Conservation (phyloP, 495 filamentous ascomycete species). For the Pyronema omphalodes region DNA sequence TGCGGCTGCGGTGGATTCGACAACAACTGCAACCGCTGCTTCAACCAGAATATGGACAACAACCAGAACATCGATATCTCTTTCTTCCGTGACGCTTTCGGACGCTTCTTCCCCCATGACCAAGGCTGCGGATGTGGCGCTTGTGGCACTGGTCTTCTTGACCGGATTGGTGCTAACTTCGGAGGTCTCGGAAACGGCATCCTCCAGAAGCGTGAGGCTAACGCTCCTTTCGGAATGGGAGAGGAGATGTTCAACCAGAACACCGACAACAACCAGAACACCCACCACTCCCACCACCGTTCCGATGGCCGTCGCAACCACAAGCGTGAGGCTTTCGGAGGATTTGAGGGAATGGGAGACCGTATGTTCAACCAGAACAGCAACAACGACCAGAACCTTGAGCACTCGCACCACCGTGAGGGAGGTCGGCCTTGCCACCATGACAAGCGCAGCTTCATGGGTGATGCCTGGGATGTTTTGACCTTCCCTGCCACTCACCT, state of each 20-base stretch:
- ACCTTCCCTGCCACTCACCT: too few species aligned
- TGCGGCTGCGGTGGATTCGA: background rate
- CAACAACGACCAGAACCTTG: background rate
- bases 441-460: too few species aligned
- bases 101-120: background rate
- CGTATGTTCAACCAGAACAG: background rate
- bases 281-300: background rate
- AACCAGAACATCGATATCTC: background rate
- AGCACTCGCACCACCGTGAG: background rate
- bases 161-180: background rate
- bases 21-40: background rate
- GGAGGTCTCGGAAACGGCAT: background rate
- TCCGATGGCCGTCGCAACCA: background rate
- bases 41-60: background rate
- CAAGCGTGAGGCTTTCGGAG: background rate
- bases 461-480: too few species aligned
- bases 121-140: background rate
- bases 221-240: background rate
- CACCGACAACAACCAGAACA: constrained; percentile 3
- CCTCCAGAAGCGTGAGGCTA: background rate
- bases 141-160: background rate
- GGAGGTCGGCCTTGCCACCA: too few species aligned
- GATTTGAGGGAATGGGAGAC: background rate
- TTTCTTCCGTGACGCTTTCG: background rate
- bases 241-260: background rate